Base-by-base conservation (phyloP, 2,329 filamentous ascomycete genomes). In the Ascochyta clinopodiicola region DNA sequence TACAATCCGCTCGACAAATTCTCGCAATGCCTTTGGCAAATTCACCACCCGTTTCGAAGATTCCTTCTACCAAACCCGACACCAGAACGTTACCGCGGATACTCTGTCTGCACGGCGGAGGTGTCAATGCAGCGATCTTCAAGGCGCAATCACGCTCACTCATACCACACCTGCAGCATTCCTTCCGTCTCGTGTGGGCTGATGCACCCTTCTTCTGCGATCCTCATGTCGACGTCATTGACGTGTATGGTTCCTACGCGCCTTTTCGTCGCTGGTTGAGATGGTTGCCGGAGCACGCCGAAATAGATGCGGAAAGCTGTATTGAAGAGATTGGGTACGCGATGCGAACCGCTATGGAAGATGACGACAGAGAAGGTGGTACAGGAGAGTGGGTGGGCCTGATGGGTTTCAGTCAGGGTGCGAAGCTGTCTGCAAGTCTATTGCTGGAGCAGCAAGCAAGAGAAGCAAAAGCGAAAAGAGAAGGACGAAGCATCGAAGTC, bases 101-200 rank as follows among this genome's bases (percentile, higher is more conserved):
- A 63, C 86, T 93, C 63, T 92, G 89, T 75, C 85, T 93, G n/a
- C 90, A 93, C 74, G 90, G 90, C 70, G 90, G 89, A 66, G 90
- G 90, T 57, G 86, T 88, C 61, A 92, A 89, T 67, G 86, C 82
- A n/a, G 70, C 80, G 36, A 85, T 92, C 71, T 92, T 92, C 78
- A 78, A 82, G 57, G 73, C 82, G 10, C 90, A 93, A 77, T 85
- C 86, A 63, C 88, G 90, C 59, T 78, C 78, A 5, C 73, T 86
- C 6, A 77, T 79, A 48, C 69, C 72, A 42, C 68, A 77, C 49
- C 82, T 92, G 0, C 70, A 76, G 39, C 72, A 81, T 6, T 75
- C 81, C 40, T 91, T 92, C 73, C 86, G 90, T 36, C 82, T 92
- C 61, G 86, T 89, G 67, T 94, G 89, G 76, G 86, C 84, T 61